Conservation (phyloP, 2,329 filamentous ascomycete species). For the Ilyonectria sp. region DNA sequence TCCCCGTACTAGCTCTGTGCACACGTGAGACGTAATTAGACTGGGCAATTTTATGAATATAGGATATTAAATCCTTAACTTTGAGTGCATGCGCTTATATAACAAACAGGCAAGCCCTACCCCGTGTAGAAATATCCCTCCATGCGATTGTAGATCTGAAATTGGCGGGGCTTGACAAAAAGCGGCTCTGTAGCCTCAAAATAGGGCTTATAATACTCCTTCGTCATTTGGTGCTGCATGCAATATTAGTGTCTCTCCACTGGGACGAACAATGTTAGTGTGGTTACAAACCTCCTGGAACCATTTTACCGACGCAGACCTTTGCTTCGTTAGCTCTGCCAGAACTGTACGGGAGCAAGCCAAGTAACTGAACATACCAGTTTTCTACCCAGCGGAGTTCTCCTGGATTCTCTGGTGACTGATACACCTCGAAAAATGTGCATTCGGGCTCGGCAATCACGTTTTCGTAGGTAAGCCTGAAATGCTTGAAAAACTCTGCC, state of each 20-base stretch:
- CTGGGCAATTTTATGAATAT: too few species aligned
- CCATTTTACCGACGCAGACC: too few species aligned
- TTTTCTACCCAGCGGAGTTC: constrained; percentile 23
- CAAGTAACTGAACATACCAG: constrained; percentile 15
- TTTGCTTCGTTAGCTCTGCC: too few species aligned
- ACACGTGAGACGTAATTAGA: too few species aligned
- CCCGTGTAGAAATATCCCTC: too few species aligned
- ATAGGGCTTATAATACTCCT: constrained; percentile 19
- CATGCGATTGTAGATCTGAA: constrained; percentile 10
- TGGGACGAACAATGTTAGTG: too few species aligned
- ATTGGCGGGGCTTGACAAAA: constrained; percentile 14
- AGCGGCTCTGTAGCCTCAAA: constrained; percentile 13
- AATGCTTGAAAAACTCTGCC: constrained; percentile 19
- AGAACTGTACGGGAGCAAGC: constrained; percentile 7
- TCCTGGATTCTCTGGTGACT: constrained; percentile 23
- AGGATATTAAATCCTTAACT: too few species aligned
- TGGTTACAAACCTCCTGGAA: too few species aligned
- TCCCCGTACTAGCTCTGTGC: too few species aligned
- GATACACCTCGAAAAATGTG: constrained; percentile 31
- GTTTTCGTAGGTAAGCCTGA: constrained; percentile 23
- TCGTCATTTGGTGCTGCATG: constrained; percentile 1
- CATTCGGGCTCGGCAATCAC: constrained; percentile 26
- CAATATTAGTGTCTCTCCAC: neutral
- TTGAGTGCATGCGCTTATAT: too few species aligned
- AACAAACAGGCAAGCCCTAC: too few species aligned